phyloP scores from a whole-genome alignment of 306 rosid genomes.

The Castanea crenata region DNA sequence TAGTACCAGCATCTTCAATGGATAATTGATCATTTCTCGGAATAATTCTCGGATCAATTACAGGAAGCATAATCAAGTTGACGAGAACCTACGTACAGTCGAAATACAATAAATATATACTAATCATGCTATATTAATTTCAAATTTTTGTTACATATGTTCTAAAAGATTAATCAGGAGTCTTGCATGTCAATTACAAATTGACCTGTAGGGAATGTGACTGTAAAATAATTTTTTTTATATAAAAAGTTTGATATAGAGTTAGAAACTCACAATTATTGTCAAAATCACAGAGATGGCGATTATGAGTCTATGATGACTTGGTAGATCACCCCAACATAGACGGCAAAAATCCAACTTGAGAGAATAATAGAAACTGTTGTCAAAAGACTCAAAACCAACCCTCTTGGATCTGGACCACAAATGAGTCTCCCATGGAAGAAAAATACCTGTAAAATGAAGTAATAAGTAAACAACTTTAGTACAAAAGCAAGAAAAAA shows the following conservation, averaged over 20 bases:
- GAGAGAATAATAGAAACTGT: constrained; percentile 31
- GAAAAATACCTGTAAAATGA: constrained; percentile 33
- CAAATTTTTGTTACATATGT: too few species aligned
- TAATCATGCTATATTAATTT: constrained; percentile 1
- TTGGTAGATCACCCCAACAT: constrained; percentile 27
- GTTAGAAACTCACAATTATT: constrained; percentile 16
- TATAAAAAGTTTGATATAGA: not conserved
- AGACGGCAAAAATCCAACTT: constrained; percentile 32
- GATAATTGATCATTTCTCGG: constrained; percentile 27
- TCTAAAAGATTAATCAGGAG: too few species aligned
- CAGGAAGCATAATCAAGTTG: constrained; percentile 25
- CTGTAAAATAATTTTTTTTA: too few species aligned
- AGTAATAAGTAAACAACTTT: not conserved
- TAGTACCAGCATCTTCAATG: constrained; percentile 1
- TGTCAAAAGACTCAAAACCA: constrained; percentile 10
- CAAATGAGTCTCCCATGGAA: constrained; percentile 34
- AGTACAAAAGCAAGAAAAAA: not conserved
- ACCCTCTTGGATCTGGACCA: constrained; percentile 40
- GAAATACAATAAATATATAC: not conserved
- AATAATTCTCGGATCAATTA: constrained; percentile 36
- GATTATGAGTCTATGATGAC: constrained; percentile 19
- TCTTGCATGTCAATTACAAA: too few species aligned
- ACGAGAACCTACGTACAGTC: constrained; percentile 35
- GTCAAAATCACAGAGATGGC: constrained; percentile 18
- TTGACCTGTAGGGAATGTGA: too few species aligned